phyloP scores from a whole-genome alignment of 2,329 filamentous ascomycete genomes.

The Fusarium vanettenii region DNA sequence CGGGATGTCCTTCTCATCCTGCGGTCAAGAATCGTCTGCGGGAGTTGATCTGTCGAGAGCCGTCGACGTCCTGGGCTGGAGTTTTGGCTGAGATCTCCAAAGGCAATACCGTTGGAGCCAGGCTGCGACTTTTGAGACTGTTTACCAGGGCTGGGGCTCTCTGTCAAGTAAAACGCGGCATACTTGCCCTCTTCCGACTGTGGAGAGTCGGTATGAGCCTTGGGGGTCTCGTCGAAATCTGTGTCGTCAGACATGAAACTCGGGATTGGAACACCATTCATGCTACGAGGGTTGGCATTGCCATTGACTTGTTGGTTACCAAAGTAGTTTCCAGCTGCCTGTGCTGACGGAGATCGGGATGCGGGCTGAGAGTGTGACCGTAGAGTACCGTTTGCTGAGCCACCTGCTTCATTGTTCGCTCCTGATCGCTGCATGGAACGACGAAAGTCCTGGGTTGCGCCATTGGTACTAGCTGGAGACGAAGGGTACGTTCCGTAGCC shows the following conservation, averaged over 20 bases:
- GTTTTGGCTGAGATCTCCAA: conserved; percentile 58
- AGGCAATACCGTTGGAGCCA: conserved; percentile 55
- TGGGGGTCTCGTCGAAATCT: conserved; percentile 59
- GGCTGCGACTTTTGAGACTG: conserved; percentile 41
- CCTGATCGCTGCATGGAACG: conserved; percentile 67
- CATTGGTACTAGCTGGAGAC: conserved; percentile 61
- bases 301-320: conserved; percentile 52
- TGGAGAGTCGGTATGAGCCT: conserved; percentile 57
- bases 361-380: conserved; percentile 76
- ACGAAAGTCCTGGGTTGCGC: conserved; percentile 63
- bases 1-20: conserved; percentile 65
- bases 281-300: conserved; percentile 51
- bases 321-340: conserved; percentile 39
- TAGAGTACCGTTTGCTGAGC: conserved; percentile 64
- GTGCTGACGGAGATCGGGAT: conserved; percentile 56
- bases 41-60: conserved; percentile 65
- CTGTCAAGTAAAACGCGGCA: conserved; percentile 40
- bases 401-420: conserved; percentile 60
- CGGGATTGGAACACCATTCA: conserved; percentile 64
- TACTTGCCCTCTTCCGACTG: conserved; percentile 59
- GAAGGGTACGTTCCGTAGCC: conserved; percentile 67
- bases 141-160: conserved; percentile 44
- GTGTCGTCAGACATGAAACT: conserved; percentile 68
- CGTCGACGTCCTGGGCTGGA: conserved; percentile 56
- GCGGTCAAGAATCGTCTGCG: conserved; percentile 65